Conservation (phyloP, 2,329 filamentous ascomycete genomes). For the Cryphonectria parasitica region DNA sequence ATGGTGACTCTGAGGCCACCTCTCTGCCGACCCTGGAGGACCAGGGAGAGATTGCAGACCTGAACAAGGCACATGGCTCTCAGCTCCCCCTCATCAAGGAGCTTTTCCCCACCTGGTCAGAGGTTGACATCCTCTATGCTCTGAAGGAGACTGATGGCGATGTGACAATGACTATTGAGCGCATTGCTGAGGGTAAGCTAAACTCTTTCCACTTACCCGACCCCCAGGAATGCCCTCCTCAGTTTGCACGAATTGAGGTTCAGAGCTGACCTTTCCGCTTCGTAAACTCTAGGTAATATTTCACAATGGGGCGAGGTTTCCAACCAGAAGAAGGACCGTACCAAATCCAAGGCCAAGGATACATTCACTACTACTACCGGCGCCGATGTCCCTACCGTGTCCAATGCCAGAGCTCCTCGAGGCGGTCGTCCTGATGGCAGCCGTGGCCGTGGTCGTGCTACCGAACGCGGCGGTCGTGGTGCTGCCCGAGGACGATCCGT, state of each 20-base stretch:
- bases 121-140: slow-evolving; percentile 91
- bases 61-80: slow-evolving; percentile 85
- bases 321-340: slow-evolving; percentile 75
- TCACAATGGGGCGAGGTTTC: slow-evolving; percentile 85
- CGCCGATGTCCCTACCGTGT: slow-evolving; percentile 49
- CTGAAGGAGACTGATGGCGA: slow-evolving; percentile 87
- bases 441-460: slow-evolving; percentile 64
- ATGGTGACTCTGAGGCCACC: slow-evolving; percentile 69
- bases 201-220: slow-evolving; percentile 17
- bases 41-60: slow-evolving; percentile 85
- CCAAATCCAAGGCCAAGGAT: slow-evolving; percentile 74
- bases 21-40: slow-evolving; percentile 68
- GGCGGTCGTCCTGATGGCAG: slow-evolving; percentile 67
- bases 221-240: not conserved
- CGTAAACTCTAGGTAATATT: slow-evolving; percentile 63
- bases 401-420: slow-evolving; percentile 54
- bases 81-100: slow-evolving; percentile 85
- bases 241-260: slow-evolving; percentile 16
- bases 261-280: slow-evolving; percentile 28
- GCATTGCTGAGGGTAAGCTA: slow-evolving; percentile 75
- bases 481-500: slow-evolving; percentile 67
- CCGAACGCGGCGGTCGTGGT: slow-evolving; percentile 64
- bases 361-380: slow-evolving; percentile 56
- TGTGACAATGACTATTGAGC: slow-evolving; percentile 72
- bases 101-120: slow-evolving; percentile 94